A percentile compares a stretch with the other conserved stretches of the same genome.
phyloP scores from a whole-genome alignment of 148 eudicot species.

The Fagopyrum tataricum region DNA sequence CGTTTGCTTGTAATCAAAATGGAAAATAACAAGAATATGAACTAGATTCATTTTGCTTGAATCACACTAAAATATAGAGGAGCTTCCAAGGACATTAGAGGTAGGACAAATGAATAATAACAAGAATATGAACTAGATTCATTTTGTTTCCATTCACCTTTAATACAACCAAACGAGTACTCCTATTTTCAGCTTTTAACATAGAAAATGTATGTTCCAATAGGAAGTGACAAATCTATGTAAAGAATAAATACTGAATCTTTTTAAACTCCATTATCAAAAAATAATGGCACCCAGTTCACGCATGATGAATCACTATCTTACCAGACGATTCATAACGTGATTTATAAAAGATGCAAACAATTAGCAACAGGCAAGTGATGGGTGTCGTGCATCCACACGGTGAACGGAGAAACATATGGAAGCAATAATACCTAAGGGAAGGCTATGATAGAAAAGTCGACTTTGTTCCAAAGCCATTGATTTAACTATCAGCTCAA shows the following conservation, averaged over 20 bases:
- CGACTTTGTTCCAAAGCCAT: conserved; percentile 99
- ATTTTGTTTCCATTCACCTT: no score
- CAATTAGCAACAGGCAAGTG: not conserved
- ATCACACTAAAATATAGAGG: no score
- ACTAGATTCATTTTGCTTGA: no score
- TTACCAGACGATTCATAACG: not conserved
- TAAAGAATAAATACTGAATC: not conserved
- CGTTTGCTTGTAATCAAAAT: no score
- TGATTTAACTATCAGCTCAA: conserved; percentile 91
- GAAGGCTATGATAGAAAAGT: conserved; percentile 72
- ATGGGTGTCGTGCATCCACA: conserved; percentile 1
- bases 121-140: no score
- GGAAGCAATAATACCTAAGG: conserved; percentile 51
- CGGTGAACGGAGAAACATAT: not conserved
- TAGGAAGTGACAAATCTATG: not conserved
- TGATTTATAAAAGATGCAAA: not conserved
- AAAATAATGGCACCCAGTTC: not conserved
- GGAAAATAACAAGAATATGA: no score
- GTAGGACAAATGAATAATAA: no score
- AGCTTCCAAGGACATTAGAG: no score
- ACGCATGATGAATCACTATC: not conserved
- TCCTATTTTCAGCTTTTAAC: not conserved
- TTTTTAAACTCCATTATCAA: not conserved
- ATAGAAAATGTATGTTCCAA: not conserved
- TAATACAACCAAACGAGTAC: no score